Evolutionary conservation across 495 filamentous ascomycete species (phyloP).

Genomic region (Trichoderma asperelloides): DNA sequence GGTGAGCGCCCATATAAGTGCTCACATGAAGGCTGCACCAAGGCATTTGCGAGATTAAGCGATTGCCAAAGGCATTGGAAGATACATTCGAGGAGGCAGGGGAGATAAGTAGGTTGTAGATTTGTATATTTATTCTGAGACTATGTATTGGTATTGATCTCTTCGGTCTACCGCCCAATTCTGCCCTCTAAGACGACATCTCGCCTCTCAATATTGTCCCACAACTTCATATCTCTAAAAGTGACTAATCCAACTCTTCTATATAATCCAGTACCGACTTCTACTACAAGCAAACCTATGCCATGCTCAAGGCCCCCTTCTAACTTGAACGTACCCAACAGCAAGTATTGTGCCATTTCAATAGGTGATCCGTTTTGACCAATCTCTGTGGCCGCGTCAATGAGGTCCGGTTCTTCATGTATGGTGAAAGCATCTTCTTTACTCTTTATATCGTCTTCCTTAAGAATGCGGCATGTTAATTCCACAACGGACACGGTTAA

Average conservation of each 20-base stretch:
- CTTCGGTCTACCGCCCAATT: background rate
- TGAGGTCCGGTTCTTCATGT: background rate
- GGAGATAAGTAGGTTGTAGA: background rate
- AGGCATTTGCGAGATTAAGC: slow-evolving; percentile 33
- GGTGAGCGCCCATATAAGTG: slow-evolving; percentile 40
- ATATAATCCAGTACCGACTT: background rate
- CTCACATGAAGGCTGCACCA: slow-evolving; percentile 18
- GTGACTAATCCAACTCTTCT: background rate
- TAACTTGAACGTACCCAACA: background rate
- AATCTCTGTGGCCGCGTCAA: background rate
- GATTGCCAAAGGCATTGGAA: slow-evolving; percentile 40
- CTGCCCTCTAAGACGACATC: background rate
- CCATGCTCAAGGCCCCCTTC: background rate
- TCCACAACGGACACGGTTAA: background rate
- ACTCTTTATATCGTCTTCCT: background rate
- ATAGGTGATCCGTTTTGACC: background rate
- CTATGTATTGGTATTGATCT: background rate
- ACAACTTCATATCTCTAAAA: background rate
- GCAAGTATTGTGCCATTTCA: background rate
- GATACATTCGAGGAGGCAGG: background rate
- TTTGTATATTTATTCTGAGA: background rate
- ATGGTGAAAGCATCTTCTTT: background rate
- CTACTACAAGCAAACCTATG: background rate
- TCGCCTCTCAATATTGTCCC: background rate
- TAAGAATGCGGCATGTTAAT: background rate